These are phyloP conservation scores for Taphrina sp. DNA, from an alignment of 1,139 yeast genomes.

Conservation along the genomic window DNA sequence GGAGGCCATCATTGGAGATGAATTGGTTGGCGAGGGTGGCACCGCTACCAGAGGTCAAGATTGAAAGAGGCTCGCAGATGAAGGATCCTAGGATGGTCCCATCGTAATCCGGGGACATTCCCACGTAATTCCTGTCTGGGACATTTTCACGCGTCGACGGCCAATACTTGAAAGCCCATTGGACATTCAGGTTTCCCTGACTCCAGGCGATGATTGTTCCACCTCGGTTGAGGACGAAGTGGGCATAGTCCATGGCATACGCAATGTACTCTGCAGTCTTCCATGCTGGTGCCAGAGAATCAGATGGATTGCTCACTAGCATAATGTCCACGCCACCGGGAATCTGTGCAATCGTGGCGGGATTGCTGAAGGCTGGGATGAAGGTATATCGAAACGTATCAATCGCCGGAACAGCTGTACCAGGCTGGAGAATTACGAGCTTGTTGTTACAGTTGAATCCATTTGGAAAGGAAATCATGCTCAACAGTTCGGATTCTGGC, in stretches of 20 bases:
- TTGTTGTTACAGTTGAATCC: constrained; percentile 18
- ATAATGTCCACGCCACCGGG: constrained; percentile 13
- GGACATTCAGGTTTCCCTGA: constrained; percentile 24
- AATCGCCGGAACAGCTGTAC: constrained; percentile 19
- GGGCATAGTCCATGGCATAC: constrained; percentile 25
- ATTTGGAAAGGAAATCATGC: constrained; percentile 19
- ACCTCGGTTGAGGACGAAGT: constrained; percentile 8
- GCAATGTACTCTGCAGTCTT: constrained; percentile 28
- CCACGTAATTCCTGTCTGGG: constrained; percentile 11
- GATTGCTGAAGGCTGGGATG: constrained; percentile 16
- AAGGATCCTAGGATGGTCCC: constrained; percentile 16
- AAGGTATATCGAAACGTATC: constrained; percentile 14
- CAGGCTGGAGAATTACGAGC: constrained; percentile 19
- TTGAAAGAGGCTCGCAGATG: constrained; percentile 17
- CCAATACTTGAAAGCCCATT: constrained; percentile 30
- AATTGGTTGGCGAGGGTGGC: constrained; percentile 10
- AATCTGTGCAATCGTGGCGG: not conserved
- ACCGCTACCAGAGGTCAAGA: constrained; percentile 18
- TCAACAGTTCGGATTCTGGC: not conserved
- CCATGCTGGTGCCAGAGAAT: constrained; percentile 8
- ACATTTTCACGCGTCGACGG: constrained; percentile 16
- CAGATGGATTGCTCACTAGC: constrained; percentile 1
- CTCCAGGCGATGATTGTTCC: constrained; percentile 23
- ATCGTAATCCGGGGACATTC: constrained; percentile 16
- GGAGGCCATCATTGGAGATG: constrained; percentile 1